Base-by-base conservation (phyloP, 2,329 filamentous ascomycete species). In the Cadophora luteo-olivacea region DNA sequence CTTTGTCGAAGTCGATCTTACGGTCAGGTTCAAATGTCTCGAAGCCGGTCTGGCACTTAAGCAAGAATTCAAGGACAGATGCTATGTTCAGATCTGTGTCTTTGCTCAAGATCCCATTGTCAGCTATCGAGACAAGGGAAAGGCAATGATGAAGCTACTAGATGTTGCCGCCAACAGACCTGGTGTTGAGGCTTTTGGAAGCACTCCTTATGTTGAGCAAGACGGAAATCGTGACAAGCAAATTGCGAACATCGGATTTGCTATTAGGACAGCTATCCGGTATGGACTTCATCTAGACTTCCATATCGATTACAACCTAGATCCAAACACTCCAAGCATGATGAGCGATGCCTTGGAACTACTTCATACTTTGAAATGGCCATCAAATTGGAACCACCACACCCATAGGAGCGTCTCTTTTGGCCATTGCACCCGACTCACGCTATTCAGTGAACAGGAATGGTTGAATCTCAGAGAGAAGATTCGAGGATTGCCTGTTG, bases 31-130 rank as follows among this genome's bases (percentile, higher is more conserved):
- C 66, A 86, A 83, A 68, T 90, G 87, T 72, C 77, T 91, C 3
- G 81, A 85, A 51, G 86, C 85, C 1, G 90, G 87, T 0, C 75
- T 89, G 32, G 79, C 78, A 38, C 80, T 93, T 58, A 89, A 89
- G 77, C 73, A 81, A 2, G 80, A 85, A 64, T 90, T 87, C 76
- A 75, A 78, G 12, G 80, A 83, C 24, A 78, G 81, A 8, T 86
- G 90, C 69, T 79, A 85, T 7, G 79, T 93, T 5, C 91, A 93
- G 77, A 84, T 93, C 4, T 92, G 88, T 73, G 86, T 85, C 1
- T 93, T 92, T 79, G 91, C 91, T 7, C 91, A 93, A 74, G 85
- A 92, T 65, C 87, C 89, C 1, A 80, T 92, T 5, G 90, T 91
- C 76, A 88, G 87, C 0, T 83, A 84, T 2, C 73, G 79, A 0